Conservation (phyloP, 805 yeast genomes). For the Dipodascus geniculatus region DNA sequence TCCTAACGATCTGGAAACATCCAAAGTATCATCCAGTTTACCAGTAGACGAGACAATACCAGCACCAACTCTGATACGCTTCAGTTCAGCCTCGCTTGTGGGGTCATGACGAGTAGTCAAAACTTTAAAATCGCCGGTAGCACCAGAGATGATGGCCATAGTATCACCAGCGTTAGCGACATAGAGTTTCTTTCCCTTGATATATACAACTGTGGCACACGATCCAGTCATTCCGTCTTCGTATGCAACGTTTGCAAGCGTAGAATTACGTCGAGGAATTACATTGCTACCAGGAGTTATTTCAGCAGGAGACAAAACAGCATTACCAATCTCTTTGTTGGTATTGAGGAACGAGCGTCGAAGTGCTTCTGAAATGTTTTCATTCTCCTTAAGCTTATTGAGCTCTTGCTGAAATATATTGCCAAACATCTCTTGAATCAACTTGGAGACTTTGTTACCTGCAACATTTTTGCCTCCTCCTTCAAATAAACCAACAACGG, state of each 20-base stretch:
- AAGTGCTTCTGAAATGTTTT: constrained; percentile 35
- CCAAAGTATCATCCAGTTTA: constrained; percentile 69
- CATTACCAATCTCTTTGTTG: constrained; percentile 68
- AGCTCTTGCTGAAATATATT: constrained; percentile 60
- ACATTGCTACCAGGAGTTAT: too few species aligned
- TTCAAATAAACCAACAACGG: constrained; percentile 72
- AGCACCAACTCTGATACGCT: constrained; percentile 79
- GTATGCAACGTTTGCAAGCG: constrained; percentile 43
- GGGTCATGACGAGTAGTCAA: constrained; percentile 79
- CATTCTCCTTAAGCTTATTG: constrained; percentile 19
- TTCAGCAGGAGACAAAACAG: constrained; percentile 20
- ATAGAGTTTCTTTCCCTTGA: constrained; percentile 57
- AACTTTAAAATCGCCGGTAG: constrained; percentile 67
- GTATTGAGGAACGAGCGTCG: constrained; percentile 69
- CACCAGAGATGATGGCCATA: constrained; percentile 64
- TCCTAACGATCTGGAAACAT: constrained; percentile 86
- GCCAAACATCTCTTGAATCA: constrained; percentile 63
- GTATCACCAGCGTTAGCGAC: constrained; percentile 90
- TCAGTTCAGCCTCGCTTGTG: constrained; percentile 50
- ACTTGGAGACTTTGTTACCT: constrained; percentile 43
- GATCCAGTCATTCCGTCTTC: constrained; percentile 75
- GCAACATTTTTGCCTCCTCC: constrained; percentile 37
- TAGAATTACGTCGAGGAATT: constrained; percentile 41
- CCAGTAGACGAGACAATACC: constrained; percentile 83
- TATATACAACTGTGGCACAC: constrained; percentile 69